Evolutionary conservation across 306 rosid genomes (phyloP).

Genomic region (Glycyrrhiza uralensis): DNA sequence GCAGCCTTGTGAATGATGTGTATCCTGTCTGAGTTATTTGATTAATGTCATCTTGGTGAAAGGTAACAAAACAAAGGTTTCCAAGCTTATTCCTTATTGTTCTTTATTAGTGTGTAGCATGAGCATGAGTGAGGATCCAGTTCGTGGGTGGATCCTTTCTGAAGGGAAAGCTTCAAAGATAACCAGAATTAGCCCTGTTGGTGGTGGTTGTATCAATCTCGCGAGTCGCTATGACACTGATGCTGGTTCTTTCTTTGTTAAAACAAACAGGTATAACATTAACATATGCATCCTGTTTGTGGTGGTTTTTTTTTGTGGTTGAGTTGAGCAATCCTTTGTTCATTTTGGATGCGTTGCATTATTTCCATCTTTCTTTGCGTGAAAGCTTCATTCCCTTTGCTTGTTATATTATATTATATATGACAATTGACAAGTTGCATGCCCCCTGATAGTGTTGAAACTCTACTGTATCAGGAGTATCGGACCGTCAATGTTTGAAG

Average conservation of each 20-base stretch:
- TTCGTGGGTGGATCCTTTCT: conserved; percentile 82
- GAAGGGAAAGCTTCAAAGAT: conserved; percentile 81
- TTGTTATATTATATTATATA: neutral
- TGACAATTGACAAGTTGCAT: neutral
- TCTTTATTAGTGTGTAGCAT: conserved; percentile 56
- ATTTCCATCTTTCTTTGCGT: neutral
- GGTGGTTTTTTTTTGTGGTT: neutral
- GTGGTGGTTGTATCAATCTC: conserved; percentile 90
- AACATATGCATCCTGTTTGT: neutral
- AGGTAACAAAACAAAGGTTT: neutral
- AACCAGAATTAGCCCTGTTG: conserved; percentile 70
- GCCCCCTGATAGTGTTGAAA: conserved; percentile 33
- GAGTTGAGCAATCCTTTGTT: neutral
- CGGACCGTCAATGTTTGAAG: conserved; percentile 94
- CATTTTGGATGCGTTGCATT: neutral
- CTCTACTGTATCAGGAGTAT: conserved; percentile 69
- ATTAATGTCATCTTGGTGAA: conserved; percentile 4
- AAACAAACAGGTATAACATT: conserved; percentile 72
- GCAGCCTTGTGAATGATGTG: neutral
- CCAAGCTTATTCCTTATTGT: conserved; percentile 17
- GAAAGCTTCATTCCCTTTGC: neutral
- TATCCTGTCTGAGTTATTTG: conserved; percentile 1
- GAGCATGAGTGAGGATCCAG: conserved; percentile 77
- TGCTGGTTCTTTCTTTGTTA: conserved; percentile 82
- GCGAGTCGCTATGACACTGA: conserved; percentile 84